Evolutionary conservation across 306 rosid genomes (phyloP), one percentile per base, ranked within the genome.

Genomic region (Hippophae tibetana): DNA sequence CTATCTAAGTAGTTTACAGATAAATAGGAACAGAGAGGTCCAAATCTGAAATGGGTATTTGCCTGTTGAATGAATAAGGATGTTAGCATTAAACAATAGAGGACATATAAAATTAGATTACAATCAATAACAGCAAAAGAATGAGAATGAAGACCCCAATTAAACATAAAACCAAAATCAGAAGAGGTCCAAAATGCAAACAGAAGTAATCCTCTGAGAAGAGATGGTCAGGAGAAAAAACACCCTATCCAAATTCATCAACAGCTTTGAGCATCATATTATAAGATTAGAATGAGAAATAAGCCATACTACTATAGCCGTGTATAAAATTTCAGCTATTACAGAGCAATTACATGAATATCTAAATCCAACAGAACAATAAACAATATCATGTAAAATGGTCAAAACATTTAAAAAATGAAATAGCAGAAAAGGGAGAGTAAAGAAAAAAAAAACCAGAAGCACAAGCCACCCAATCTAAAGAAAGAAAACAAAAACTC

Each of bases 1-100:
- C 99, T 86, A 68, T 93, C 99, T 87, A 93, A 68, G 82, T 86
- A 93, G 82, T 77, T 89, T 64, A 86, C 65, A 25, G 99, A 81
- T 61, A 93, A 76, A 70, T 86, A 93, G 53, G 74, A 74, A 69
- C 80, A 86, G n/a, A 88, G 89, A 66, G 97, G 89, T 57, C 95
- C 99, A 72, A 93, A 93, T 42, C 79, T 78, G 57, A 93, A 86
- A 77, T 82, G 84, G 9, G 79, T 73, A 26, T 80, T 77, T 50
- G 79, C 97, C 99, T 93, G 77, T 61, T 60, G 61, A 84, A 60
- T 60, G 52, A 45, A 56, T 41, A 52, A 51, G n/a, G 55, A 55
- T 25, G 48, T 47, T 43, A 13, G 12, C 6, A 64, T 48, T 47
- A 47, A 47, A 48, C 44, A 8, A 51, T 53, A 45, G 59, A 38